Base-by-base conservation (phyloP, 768 basidiomycete species). In the Russula abietina region DNA sequence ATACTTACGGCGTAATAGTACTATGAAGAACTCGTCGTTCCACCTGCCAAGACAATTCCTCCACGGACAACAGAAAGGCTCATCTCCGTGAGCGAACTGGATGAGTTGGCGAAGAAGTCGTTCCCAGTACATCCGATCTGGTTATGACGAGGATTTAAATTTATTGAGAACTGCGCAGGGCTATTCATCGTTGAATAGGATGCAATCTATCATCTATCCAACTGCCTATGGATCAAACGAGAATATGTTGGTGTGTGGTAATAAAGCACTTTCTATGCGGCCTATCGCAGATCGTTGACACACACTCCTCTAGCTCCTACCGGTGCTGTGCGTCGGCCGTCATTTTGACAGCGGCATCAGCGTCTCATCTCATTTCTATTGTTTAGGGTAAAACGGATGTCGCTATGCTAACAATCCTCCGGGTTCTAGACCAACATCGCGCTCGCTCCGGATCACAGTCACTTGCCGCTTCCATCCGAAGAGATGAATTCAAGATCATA, bases 361-460 rank as follows among this genome's bases (percentile, higher is more conserved):
- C 24, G n/a, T 28, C 57, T 52, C 41, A 52, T 49, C 26, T 65
- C 38, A 61, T 49, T 17, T 36, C 6, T 57, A 39, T 24, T 55
- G 19, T 43, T 36, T 68, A 95, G 93, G 97, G 97, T 74, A 99
- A 99, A 91, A 99, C 97, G 0, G 97, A 99, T 73, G 89, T 99
- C 0, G 97, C 97, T 0, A 89, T 98, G 85, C 80, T 99, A 70
- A 82, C 92, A 3, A 88, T 99, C 64, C 82, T 99, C 52, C 90
- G 94, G 33, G 90, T 95, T 32, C 76, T 98, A 51, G 77, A 85
- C 54, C 92, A 93, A 69, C 82, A 96, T 72, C 72, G 80, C 70
- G 30, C 59, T 70, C 26, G 61, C 68, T 4, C 71, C 70, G 39
- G 69, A 61, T 10, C 74, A 70, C 57, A 72, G 59, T 49, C 72